A percentile compares a stretch with the other conserved stretches of the same genome.
Conservation (phyloP, 2,329 filamentous ascomycete species). For the Colletotrichum coccodes region DNA sequence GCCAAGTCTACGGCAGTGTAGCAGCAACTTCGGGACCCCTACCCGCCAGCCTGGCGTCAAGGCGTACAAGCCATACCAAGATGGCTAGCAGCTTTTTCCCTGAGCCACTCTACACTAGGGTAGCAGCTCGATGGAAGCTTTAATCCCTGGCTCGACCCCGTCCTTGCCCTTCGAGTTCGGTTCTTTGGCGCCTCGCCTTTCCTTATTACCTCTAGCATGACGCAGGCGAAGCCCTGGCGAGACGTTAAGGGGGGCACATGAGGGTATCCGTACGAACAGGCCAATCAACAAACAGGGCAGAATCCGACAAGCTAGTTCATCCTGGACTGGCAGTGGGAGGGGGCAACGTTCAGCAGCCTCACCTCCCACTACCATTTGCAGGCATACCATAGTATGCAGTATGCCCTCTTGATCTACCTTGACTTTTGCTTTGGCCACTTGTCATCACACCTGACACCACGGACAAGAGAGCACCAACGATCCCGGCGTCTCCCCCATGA, state of each 20-base stretch:
- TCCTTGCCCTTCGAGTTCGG: not conserved
- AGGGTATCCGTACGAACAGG: not conserved
- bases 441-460: not conserved
- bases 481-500: not conserved
- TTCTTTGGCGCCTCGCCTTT: not conserved
- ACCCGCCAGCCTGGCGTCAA: not conserved
- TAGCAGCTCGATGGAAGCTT: not conserved
- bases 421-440: not conserved
- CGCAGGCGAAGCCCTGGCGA: not conserved
- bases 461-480: not conserved
- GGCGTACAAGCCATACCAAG: not conserved
- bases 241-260: not conserved
- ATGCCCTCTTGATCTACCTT: not conserved
- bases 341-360: not conserved
- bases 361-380: not conserved
- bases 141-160: not conserved
- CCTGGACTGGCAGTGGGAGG: not conserved
- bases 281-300: not conserved
- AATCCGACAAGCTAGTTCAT: not conserved
- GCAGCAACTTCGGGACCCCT: not conserved
- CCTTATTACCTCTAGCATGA: not conserved
- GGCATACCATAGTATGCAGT: not conserved
- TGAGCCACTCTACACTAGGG: not conserved
- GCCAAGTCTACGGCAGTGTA: not conserved
- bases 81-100: not conserved